Base-by-base conservation (phyloP, 129 eudicot genomes). In the Glebionis coronaria region DNA sequence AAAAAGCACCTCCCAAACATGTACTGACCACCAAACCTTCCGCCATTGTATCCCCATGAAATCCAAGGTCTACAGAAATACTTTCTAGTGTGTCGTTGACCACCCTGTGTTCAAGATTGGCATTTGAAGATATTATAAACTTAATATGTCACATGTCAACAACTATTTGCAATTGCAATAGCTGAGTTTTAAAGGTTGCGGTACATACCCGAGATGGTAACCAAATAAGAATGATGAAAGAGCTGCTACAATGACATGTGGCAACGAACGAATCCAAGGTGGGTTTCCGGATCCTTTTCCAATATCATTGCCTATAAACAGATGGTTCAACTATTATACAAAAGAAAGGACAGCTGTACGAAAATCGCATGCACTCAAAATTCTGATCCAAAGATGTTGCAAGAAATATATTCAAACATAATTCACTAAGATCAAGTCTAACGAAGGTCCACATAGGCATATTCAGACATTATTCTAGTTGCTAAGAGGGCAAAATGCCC, bases 21-120 rank as follows among this genome's bases (percentile, higher is more conserved):
- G 93, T 83, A 76, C 97, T 91, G 65, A 91, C 97, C 72, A 91
- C 96, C 78, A 91, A 76, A 67, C 97, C 97, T 90, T 90, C 97
- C 35, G 91, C 78, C 73, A 90, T 62, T 40, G 91, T 74, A 81
- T 72, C 76, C 15, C 97, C 97, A 35, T 79, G 73, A 75, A 91
- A 91, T 67, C 80, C 82, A 69, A 91, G 88, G 71, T 85, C 96
- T 31, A 76, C 2, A 18, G 96, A 85, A 44, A 91, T 91, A 77
- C 86, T 85, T 67, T 91, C 93, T 54, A 91, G 77, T 1, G 90
- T 87, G 65, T 87, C 94, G 76, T 91, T 91, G n/a, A 91, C 94
- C 68, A 91, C 96, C 82, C 97, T 91, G 76, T 61, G 74, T 38
- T 63, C 53, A 65, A 55, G 31, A 74, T 75, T 38, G 20, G 12